Conservation (phyloP, 768 basidiomycete species). For the Naganishia vaughanmartiniae region DNA sequence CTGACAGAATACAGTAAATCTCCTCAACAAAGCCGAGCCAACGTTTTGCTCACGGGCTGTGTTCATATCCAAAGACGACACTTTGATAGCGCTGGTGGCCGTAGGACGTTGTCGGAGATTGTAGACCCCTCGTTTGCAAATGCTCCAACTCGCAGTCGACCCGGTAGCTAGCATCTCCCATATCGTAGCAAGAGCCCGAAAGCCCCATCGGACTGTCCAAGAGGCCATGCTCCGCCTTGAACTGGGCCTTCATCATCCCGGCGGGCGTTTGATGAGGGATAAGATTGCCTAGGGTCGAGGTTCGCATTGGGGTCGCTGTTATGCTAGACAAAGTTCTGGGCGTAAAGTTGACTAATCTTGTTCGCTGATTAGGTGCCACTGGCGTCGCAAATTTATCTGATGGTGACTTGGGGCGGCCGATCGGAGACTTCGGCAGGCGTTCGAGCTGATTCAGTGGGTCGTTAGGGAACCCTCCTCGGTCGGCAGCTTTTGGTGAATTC, state of each 20-base stretch:
- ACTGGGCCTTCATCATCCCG: constrained; percentile 26
- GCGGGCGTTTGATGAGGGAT: constrained; percentile 29
- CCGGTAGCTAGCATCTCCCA: constrained; percentile 25
- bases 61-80: constrained; percentile 16
- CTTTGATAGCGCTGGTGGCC: constrained; percentile 22
- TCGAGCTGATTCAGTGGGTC: constrained; percentile 26
- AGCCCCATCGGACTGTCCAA: constrained; percentile 29
- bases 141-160: constrained; percentile 32
- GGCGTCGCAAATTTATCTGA: constrained; percentile 25
- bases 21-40: not conserved
- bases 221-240: constrained; percentile 31
- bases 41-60: not conserved
- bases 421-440: constrained; percentile 26
- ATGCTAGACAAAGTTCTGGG: constrained; percentile 14
- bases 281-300: constrained; percentile 13
- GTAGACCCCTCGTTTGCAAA: constrained; percentile 18
- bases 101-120: constrained; percentile 12
- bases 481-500: constrained; percentile 19
- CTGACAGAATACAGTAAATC: constrained; percentile 12
- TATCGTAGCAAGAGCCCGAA: constrained; percentile 28
- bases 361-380: constrained; percentile 10
- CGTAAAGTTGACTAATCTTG: constrained; percentile 23
- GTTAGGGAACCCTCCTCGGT: not conserved
- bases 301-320: constrained; percentile 8
- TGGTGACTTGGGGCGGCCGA: constrained; percentile 22